Evolutionary conservation across 805 yeast genomes (phyloP).

Genomic region (Nakazawaea holstii): DNA sequence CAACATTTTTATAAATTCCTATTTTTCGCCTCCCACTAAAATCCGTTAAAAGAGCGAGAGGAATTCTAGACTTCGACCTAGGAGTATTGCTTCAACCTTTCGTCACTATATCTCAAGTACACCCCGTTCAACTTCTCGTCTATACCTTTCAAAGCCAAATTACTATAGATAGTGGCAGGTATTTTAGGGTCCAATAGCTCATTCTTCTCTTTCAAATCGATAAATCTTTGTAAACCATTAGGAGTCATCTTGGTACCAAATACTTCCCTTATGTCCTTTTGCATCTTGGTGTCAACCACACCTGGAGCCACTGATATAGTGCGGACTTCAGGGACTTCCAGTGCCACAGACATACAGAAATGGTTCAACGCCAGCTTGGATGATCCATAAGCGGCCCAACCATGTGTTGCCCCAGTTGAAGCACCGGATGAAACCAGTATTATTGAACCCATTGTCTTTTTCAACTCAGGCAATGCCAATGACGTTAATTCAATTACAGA

Average conservation of each 20-base stretch:
- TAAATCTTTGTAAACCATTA: constrained; percentile 55
- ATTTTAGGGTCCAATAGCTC: constrained; percentile 61
- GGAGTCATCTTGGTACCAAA: constrained; percentile 57
- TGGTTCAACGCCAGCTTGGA: constrained; percentile 91
- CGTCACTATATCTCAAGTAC: constrained; percentile 59
- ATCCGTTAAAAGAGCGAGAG: too few species aligned
- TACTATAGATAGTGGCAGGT: constrained; percentile 69
- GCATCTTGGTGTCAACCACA: constrained; percentile 91
- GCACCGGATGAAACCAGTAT: constrained; percentile 93
- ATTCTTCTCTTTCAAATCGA: constrained; percentile 51
- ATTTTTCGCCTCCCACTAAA: too few species aligned
- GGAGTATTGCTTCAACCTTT: constrained; percentile 13
- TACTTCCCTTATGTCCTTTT: constrained; percentile 64
- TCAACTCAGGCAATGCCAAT: constrained; percentile 52
- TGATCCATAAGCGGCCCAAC: constrained; percentile 91
- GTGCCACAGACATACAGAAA: constrained; percentile 58
- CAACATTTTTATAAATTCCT: too few species aligned
- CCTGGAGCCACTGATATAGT: constrained; percentile 88
- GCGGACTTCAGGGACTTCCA: constrained; percentile 57
- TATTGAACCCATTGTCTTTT: constrained; percentile 51
- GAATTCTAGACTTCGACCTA: too few species aligned
- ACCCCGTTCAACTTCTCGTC: constrained; percentile 55
- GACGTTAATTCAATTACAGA: constrained; percentile 59
- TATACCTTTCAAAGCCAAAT: constrained; percentile 59
- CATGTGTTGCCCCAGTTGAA: constrained; percentile 52